Percentiles rank a stretch among this genome's conserved stretches.
Evolutionary conservation across 441 rosid genomes (phyloP).

Genomic region (Gossypium aridum): DNA sequence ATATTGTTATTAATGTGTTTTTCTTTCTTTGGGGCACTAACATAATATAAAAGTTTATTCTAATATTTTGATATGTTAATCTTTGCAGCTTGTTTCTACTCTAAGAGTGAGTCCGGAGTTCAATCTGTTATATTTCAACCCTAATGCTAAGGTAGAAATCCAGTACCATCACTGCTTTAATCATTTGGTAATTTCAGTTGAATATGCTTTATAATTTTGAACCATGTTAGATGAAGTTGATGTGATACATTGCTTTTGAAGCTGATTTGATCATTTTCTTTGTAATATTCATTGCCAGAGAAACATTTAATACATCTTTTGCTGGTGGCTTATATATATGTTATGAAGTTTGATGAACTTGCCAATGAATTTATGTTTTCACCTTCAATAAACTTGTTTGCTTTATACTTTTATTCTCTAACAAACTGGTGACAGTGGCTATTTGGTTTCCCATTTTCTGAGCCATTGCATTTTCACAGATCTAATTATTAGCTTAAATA

Average conservation of each 20-base stretch:
- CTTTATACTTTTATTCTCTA: neutral
- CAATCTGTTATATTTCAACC: conserved; percentile 69
- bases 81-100: conserved; percentile 86
- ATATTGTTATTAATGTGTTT: neutral
- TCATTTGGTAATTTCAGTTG: neutral
- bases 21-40: neutral
- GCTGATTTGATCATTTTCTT: neutral
- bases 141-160: conserved; percentile 72
- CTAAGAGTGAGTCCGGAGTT: conserved; percentile 75
- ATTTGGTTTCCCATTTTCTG: neutral
- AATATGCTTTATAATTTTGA: conserved; percentile 1
- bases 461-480: neutral
- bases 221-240: neutral
- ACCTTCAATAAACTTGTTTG: neutral
- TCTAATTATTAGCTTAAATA: neutral
- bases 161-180: neutral
- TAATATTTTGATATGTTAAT: conserved; percentile 18
- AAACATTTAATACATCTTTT: neutral
- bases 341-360: conserved; percentile 8
- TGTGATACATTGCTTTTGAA: conserved; percentile 2
- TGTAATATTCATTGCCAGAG: neutral
- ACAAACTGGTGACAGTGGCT: neutral
- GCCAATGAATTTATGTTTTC: neutral
- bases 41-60: neutral
- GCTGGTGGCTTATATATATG: neutral